These are phyloP conservation scores for Leccinum imitatum DNA, from an alignment of 768 basidiomycete genomes.

Conservation along the genomic window DNA sequence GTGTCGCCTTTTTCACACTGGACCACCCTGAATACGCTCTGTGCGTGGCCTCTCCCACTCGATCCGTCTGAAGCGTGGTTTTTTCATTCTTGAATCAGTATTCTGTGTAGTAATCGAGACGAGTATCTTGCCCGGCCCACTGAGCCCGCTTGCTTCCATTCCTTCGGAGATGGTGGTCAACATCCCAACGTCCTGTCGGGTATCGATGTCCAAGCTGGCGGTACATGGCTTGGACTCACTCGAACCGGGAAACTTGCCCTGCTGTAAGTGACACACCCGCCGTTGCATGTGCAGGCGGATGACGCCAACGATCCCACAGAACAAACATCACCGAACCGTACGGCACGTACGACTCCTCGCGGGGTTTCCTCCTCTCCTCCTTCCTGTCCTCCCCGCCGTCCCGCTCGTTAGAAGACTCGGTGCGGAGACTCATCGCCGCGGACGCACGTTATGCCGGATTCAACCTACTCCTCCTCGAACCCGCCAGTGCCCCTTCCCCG, in stretches of 20 bases:
- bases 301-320: conserved; percentile 37
- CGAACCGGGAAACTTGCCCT: conserved; percentile 66
- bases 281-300: background rate
- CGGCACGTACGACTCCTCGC: conserved; percentile 50
- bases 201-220: conserved; percentile 68
- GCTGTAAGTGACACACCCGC: conserved; percentile 48
- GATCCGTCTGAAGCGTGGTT: background rate
- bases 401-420: conserved; percentile 48
- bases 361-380: conserved; percentile 66
- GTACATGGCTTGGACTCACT: conserved; percentile 80
- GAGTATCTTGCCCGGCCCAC: conserved; percentile 71
- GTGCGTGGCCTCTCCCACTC: conserved; percentile 39
- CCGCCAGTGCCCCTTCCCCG: conserved; percentile 17
- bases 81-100: conserved; percentile 39
- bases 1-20: conserved; percentile 75
- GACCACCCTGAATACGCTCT: conserved; percentile 77
- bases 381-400: conserved; percentile 60
- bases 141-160: conserved; percentile 62
- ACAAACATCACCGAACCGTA: conserved; percentile 83
- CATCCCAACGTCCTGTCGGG: conserved; percentile 62
- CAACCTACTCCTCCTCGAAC: conserved; percentile 70
- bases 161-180: conserved; percentile 43
- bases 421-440: conserved; percentile 44
- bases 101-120: conserved; percentile 76
- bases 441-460: conserved; percentile 72